Percentiles rank a stretch among this genome's conserved stretches.
Evolutionary conservation across 164 flowering plant genomes (phyloP).

Genomic region (Stephania cephalantha): DNA sequence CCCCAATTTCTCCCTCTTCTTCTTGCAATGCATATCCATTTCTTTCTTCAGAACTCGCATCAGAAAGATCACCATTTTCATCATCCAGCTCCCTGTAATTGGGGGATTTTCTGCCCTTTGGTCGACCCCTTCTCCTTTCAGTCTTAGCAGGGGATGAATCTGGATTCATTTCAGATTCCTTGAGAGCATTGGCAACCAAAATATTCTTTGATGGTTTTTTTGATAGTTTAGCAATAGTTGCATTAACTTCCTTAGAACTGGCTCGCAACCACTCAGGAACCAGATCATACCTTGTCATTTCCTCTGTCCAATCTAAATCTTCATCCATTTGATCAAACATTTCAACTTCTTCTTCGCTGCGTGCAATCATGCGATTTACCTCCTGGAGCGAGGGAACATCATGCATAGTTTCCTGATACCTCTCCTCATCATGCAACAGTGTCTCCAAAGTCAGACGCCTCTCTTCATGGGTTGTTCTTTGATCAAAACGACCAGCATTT

Average conservation of each 20-base stretch:
- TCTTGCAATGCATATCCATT: constrained; percentile 56
- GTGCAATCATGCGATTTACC: constrained; percentile 96
- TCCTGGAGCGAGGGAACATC: constrained; percentile 92
- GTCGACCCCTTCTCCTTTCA: constrained; percentile 79
- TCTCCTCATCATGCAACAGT: constrained; percentile 92
- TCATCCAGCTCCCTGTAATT: constrained; percentile 84
- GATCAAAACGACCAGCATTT: constrained; percentile 99
- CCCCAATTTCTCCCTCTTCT: constrained; percentile 84
- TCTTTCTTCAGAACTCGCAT: constrained; percentile 80
- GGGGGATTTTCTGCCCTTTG: constrained; percentile 57
- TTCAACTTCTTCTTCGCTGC: constrained; percentile 92
- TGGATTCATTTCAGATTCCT: constrained; percentile 42
- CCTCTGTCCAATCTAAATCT: constrained; percentile 82
- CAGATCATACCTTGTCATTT: constrained; percentile 72
- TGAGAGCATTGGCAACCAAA: constrained; percentile 27
- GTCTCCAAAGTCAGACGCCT: constrained; percentile 88
- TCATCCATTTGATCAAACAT: constrained; percentile 98
- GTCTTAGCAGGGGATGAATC: constrained; percentile 37
- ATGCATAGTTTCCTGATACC: constrained; percentile 91
- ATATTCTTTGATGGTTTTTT: constrained; percentile 67
- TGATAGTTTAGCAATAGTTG: constrained; percentile 54
- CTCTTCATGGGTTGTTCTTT: constrained; percentile 98
- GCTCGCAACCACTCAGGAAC: constrained; percentile 98
- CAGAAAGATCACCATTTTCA: constrained; percentile 75
- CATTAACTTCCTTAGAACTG: constrained; percentile 67